These are phyloP conservation scores for Trichosporon asahii DNA, from an alignment of 1,284 basidiomycete species.

Conservation along the genomic window DNA sequence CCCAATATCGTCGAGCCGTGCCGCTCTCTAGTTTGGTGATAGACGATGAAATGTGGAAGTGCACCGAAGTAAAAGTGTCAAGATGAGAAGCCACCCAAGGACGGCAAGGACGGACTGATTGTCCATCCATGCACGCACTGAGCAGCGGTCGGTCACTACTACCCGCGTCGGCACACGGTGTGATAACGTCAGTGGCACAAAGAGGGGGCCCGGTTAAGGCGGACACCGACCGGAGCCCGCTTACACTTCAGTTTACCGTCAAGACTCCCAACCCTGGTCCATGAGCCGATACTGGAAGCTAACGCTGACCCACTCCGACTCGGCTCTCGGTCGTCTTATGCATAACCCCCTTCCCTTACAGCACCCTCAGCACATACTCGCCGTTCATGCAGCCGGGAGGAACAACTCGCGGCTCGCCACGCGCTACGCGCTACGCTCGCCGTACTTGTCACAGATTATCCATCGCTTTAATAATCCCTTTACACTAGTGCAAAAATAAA, in stretches of 20 bases:
- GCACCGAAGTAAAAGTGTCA: no score
- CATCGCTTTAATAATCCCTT: neutral
- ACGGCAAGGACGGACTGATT: neutral
- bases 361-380: neutral
- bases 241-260: neutral
- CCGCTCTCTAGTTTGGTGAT: neutral
- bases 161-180: no score
- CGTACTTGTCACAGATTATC: neutral
- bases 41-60: no score
- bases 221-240: neutral
- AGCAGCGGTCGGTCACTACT: neutral
- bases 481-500: neutral
- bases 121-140: neutral
- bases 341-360: neutral
- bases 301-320: neutral
- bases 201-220: neutral
- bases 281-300: neutral
- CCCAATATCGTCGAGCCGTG: no score
- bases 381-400: no score
- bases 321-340: neutral
- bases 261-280: neutral
- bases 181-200: conserved; percentile 3
- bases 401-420: neutral
- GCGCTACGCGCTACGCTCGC: neutral
- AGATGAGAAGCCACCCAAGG: neutral